These are phyloP conservation scores for Salix caprea DNA, from an alignment of 345 rosid genomes.

Conservation along the genomic window DNA sequence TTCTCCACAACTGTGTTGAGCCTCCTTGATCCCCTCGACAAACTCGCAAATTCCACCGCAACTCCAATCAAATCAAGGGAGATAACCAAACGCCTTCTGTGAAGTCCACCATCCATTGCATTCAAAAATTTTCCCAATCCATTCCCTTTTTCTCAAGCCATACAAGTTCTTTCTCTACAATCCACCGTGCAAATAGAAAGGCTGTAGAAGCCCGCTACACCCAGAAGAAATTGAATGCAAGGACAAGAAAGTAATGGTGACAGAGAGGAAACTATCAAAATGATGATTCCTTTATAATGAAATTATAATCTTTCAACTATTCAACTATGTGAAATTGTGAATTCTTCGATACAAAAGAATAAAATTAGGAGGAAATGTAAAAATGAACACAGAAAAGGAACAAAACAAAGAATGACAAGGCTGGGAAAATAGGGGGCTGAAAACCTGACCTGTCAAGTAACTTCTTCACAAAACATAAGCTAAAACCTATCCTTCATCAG, in stretches of 20 bases:
- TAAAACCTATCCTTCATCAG: conserved; percentile 8
- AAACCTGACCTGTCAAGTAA: not conserved
- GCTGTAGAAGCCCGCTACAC: not conserved
- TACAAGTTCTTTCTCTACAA: not conserved
- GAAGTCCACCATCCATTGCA: not conserved
- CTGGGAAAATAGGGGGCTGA: not conserved
- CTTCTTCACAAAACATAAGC: not conserved
- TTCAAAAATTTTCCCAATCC: no score
- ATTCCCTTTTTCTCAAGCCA: not conserved
- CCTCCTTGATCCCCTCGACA: conserved; percentile 80
- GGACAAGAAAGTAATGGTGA: not conserved
- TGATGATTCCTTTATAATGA: not conserved
- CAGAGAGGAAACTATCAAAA: not conserved
- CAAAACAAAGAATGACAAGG: not conserved
- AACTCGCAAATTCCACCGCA: conserved; percentile 91
- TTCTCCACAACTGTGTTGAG: conserved; percentile 86
- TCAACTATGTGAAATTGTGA: not conserved
- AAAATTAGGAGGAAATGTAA: not conserved
- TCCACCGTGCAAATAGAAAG: not conserved
- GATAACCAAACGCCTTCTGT: not conserved
- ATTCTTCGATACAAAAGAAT: not conserved
- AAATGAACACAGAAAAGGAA: not conserved
- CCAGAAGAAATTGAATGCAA: not conserved
- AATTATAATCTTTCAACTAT: not conserved
- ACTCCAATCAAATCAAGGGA: conserved; percentile 81